phyloP scores from a whole-genome alignment of 352 stramenopile genomes.

The Phytophthora pluvialis region DNA sequence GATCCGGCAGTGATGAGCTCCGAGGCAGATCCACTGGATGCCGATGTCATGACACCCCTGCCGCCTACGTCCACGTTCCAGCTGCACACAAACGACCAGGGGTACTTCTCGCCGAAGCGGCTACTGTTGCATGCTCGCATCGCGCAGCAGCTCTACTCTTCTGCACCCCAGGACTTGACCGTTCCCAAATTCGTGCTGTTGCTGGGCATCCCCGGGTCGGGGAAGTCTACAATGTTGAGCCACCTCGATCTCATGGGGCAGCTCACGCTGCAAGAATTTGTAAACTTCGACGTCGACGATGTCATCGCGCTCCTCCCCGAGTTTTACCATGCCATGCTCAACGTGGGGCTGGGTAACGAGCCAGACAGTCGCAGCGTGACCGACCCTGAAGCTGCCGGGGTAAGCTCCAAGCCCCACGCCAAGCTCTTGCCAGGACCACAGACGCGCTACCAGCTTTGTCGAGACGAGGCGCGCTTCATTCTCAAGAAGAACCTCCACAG shows the following conservation, averaged over 20 bases:
- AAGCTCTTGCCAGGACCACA: conserved; percentile 58
- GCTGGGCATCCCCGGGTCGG: conserved; percentile 67
- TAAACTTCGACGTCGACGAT: conserved; percentile 87
- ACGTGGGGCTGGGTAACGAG: conserved; percentile 76
- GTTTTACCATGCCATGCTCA: conserved; percentile 87
- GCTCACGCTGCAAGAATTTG: conserved; percentile 77
- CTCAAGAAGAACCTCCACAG: conserved; percentile 82
- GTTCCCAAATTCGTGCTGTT: conserved; percentile 75
- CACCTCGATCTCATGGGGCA: conserved; percentile 73
- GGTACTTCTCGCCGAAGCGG: conserved; percentile 67
- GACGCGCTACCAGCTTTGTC: conserved; percentile 78
- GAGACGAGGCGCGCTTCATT: conserved; percentile 83
- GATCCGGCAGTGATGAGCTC: conserved; percentile 27
- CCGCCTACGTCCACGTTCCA: conserved; percentile 63
- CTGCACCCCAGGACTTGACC: conserved; percentile 56
- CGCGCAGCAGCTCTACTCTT: conserved; percentile 71
- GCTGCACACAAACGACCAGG: conserved; percentile 62
- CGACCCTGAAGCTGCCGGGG: conserved; percentile 15
- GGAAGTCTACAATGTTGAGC: conserved; percentile 80
- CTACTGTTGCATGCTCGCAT: conserved; percentile 77
- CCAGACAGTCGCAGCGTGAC: conserved; percentile 39
- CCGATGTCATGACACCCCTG: conserved; percentile 42
- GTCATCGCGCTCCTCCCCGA: conserved; percentile 79
- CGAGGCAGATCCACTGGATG: conserved; percentile 52
- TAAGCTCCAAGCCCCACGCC: conserved; percentile 15